A percentile compares a stretch with the other conserved stretches of the same genome.
These are phyloP conservation scores for Microbotryum intermedium DNA, from an alignment of 1,284 basidiomycete genomes.

Conservation along the genomic window DNA sequence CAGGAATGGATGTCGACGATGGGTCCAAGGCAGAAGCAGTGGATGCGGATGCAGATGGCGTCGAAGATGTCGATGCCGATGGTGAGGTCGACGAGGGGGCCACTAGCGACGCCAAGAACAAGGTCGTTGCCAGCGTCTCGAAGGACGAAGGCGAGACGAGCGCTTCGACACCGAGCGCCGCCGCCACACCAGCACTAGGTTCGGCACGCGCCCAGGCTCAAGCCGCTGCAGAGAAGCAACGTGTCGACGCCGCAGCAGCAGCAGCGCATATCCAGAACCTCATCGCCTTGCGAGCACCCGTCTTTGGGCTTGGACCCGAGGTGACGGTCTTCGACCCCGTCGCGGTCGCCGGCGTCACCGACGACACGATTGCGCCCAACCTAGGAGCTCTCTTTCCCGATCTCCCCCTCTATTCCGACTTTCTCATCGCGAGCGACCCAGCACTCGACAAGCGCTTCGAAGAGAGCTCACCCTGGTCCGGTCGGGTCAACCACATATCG, in stretches of 20 bases:
- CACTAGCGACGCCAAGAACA: slow-evolving; percentile 10
- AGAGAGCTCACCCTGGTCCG: slow-evolving; percentile 41
- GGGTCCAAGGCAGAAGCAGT: background rate
- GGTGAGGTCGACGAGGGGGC: slow-evolving; percentile 31
- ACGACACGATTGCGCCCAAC: slow-evolving; percentile 15
- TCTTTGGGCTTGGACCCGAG: slow-evolving; percentile 27
- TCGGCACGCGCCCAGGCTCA: background rate
- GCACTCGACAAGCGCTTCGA: slow-evolving; percentile 45
- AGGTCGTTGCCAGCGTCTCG: background rate
- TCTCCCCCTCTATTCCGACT: slow-evolving; percentile 25
- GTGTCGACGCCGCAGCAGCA: slow-evolving; percentile 1
- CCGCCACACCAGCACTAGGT: background rate
- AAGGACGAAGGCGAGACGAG: slow-evolving; percentile 3
- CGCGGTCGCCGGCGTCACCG: slow-evolving; percentile 5
- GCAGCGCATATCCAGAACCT: slow-evolving; percentile 20
- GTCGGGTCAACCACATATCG: slow-evolving; percentile 46
- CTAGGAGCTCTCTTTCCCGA: slow-evolving; percentile 33
- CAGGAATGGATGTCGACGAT: slow-evolving; percentile 2
- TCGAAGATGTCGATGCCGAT: slow-evolving; percentile 32
- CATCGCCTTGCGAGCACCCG: slow-evolving; percentile 27
- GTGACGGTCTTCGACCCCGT: slow-evolving; percentile 20
- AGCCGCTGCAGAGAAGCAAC: slow-evolving; percentile 3
- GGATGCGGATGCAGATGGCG: slow-evolving; percentile 20
- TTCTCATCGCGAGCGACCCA: slow-evolving; percentile 28
- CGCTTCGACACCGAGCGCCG: background rate